Percentiles rank a stretch among this genome's conserved stretches.
Evolutionary conservation across 2,329 filamentous ascomycete genomes (phyloP).

Genomic region (Apiospora sp.): DNA sequence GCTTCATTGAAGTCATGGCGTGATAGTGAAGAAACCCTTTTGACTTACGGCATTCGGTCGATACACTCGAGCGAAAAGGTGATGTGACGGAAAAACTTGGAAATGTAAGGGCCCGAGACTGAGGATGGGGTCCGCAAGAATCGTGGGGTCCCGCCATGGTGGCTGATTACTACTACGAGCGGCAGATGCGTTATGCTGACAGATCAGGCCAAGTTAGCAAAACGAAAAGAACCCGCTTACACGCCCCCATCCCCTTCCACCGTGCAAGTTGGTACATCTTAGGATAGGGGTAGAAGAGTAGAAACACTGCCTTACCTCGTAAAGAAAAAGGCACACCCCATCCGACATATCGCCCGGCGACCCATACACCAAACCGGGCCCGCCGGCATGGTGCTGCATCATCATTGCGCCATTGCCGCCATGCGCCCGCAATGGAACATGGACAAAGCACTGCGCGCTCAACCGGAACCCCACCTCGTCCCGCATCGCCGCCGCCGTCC

Average conservation of each 20-base stretch:
- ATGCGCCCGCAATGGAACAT: not conserved
- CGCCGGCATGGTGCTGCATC: not conserved
- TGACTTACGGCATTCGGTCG: conserved; percentile 60
- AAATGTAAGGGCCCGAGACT: conserved; percentile 56
- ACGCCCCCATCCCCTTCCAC: not conserved
- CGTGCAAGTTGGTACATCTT: too few species aligned
- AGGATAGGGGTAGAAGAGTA: not conserved
- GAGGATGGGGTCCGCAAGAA: conserved; percentile 47
- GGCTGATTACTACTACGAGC: conserved; percentile 42
- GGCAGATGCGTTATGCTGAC: conserved; percentile 55
- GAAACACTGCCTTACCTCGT: conserved; percentile 52
- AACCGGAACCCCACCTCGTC: conserved; percentile 9
- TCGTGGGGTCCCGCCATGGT: conserved; percentile 48
- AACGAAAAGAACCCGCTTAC: not conserved
- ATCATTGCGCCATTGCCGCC: not conserved
- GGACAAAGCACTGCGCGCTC: conserved; percentile 15
- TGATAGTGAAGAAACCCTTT: too few species aligned
- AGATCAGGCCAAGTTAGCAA: not conserved
- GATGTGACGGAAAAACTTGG: conserved; percentile 61
- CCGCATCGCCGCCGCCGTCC: not conserved
- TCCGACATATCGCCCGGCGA: conserved; percentile 38
- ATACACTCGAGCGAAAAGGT: conserved; percentile 65
- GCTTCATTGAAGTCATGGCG: too few species aligned
- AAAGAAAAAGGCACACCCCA: conserved; percentile 59
- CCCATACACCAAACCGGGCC: not conserved